phyloP scores from a whole-genome alignment of 345 rosid species.

The Bruguiera parviflora region DNA sequence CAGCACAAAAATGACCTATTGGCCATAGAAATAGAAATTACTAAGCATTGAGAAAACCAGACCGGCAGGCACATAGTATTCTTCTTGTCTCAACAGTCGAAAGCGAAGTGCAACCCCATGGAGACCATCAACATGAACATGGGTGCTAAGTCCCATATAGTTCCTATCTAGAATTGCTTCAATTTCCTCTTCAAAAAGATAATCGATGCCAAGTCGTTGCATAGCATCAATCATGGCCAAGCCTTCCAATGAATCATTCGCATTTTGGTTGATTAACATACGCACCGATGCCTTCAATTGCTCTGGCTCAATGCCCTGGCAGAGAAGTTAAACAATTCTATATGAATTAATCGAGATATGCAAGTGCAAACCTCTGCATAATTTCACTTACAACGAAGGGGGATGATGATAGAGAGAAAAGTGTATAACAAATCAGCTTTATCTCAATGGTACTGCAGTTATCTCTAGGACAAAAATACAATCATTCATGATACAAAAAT shows the following conservation, averaged over 20 bases:
- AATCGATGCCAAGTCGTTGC: conserved; percentile 39
- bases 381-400: no score
- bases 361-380: no score
- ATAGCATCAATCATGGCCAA: conserved; percentile 38
- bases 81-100: conserved; percentile 26
- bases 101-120: conserved; percentile 24
- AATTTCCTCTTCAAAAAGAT: conserved; percentile 36
- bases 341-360: no score
- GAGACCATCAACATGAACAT: conserved; percentile 13
- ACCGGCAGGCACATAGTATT: conserved; percentile 26
- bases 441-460: no score
- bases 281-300: neutral
- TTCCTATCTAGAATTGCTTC: conserved; percentile 27
- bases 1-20: neutral
- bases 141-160: neutral
- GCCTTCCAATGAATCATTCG: conserved; percentile 11
- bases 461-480: no score
- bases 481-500: no score
- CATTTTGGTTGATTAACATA: neutral
- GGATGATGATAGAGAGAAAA: no score
- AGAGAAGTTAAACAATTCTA: neutral
- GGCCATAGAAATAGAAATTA: neutral
- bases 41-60: neutral
- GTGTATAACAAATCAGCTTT: no score
- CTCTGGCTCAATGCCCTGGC: neutral